Evolutionary conservation across 306 rosid species (phyloP).

Genomic region (Prunus davidiana): DNA sequence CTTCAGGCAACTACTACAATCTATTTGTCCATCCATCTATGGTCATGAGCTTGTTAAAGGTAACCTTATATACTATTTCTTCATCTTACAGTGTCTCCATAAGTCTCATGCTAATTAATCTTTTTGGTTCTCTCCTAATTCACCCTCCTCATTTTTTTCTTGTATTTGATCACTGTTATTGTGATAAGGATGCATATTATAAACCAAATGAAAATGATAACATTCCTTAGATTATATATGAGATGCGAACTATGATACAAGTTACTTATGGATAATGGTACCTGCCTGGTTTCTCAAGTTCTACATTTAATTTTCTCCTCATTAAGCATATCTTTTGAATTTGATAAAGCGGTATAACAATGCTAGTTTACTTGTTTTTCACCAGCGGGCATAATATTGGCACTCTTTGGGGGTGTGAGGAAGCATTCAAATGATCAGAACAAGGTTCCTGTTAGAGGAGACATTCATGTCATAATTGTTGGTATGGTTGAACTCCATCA

Average conservation of each 20-base stretch:
- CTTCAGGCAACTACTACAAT: conserved; percentile 84
- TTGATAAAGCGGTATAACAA: conserved; percentile 1
- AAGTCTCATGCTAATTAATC: conserved; percentile 4
- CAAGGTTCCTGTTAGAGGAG: conserved; percentile 98
- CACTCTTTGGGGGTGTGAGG: conserved; percentile 79
- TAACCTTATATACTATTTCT: conserved; percentile 23
- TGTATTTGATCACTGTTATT: background rate
- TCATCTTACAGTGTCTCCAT: conserved; percentile 14
- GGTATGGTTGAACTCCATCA: conserved; percentile 53
- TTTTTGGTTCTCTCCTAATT: conserved; percentile 7
- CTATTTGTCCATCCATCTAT: conserved; percentile 91
- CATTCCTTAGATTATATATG: background rate
- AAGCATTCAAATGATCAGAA: conserved; percentile 84
- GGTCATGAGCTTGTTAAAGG: conserved; percentile 99
- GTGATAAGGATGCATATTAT: background rate
- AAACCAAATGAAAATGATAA: background rate
- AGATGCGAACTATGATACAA: background rate
- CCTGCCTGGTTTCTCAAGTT: conserved; percentile 6
- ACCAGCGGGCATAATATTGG: conserved; percentile 81
- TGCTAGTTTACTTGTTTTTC: conserved; percentile 18
- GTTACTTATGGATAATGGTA: background rate
- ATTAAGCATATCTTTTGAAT: conserved; percentile 8
- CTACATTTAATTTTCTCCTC: background rate
- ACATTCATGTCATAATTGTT: conserved; percentile 86
- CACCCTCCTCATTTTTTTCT: background rate